Evolutionary conservation across 495 filamentous ascomycete species (phyloP).

Genomic region (Penicillium canariense): DNA sequence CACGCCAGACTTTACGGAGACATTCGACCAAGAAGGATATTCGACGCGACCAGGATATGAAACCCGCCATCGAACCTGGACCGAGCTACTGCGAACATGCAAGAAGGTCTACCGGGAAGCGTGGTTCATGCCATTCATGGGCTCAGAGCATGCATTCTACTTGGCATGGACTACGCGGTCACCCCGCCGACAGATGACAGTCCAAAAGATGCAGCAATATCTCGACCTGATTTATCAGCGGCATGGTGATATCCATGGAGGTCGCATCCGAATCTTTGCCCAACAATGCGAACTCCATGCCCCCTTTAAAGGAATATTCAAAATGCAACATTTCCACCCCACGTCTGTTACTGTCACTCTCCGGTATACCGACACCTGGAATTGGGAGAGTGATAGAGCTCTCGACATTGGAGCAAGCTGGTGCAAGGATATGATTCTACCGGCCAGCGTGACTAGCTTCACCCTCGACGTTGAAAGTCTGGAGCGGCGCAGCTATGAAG

Average conservation of each 20-base stretch:
- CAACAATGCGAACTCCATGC: conserved; percentile 24
- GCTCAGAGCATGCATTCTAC: conserved; percentile 28
- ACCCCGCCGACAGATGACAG: conserved; percentile 6
- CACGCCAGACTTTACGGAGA: conserved; percentile 12
- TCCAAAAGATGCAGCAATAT: conserved; percentile 6
- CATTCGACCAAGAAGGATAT: conserved; percentile 17
- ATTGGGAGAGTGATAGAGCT: conserved; percentile 22
- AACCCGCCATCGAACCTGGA: conserved; percentile 17
- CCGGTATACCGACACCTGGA: conserved; percentile 33
- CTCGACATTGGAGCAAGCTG: conserved; percentile 23
- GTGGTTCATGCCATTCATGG: conserved; percentile 31
- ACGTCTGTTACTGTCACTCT: conserved; percentile 25
- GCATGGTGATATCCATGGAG: conserved; percentile 9
- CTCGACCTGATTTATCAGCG: conserved; percentile 10
- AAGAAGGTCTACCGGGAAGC: conserved; percentile 24
- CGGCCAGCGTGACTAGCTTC: conserved; percentile 23
- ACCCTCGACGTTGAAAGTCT: conserved; percentile 30
- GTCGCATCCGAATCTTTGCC: conserved; percentile 19
- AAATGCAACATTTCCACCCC: conserved; percentile 18
- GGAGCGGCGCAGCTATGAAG: conserved; percentile 24
- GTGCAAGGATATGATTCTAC: conserved; percentile 20
- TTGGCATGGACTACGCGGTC: conserved; percentile 11
- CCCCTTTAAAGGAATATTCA: conserved; percentile 17
- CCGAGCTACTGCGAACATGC: conserved; percentile 23
- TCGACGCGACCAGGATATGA: conserved; percentile 25